A percentile compares a stretch with the other conserved stretches of the same genome.
Conservation (phyloP, 1,284 basidiomycete genomes). For the Ceratobasidium sp. region DNA sequence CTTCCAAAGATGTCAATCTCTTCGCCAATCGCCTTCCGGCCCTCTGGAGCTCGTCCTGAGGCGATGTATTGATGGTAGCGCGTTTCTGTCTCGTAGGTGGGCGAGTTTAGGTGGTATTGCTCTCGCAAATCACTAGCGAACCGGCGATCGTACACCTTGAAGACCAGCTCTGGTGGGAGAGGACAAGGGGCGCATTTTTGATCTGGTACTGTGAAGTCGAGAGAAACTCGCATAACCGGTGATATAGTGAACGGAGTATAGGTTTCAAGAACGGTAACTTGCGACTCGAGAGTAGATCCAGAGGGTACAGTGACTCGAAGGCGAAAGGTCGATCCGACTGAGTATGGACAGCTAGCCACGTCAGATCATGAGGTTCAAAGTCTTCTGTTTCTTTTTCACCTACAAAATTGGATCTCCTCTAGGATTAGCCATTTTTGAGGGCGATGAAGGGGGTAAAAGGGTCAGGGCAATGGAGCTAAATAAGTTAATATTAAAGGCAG, state of each 20-base stretch:
- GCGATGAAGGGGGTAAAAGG: too few species aligned
- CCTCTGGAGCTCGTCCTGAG: not conserved
- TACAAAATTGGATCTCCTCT: not conserved
- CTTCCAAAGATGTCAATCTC: too few species aligned
- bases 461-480: too few species aligned
- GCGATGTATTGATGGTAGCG: not conserved
- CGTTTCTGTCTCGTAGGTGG: slow-evolving; percentile 1
- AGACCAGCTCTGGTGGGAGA: not conserved
- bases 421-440: too few species aligned
- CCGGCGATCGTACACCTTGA: slow-evolving; percentile 17
- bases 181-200: too few species aligned
- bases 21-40: too few species aligned
- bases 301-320: not conserved
- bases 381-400: not conserved
- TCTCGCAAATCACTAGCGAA: not conserved
- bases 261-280: not conserved
- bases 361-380: not conserved
- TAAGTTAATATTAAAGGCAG: too few species aligned
- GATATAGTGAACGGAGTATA: slow-evolving; percentile 1
- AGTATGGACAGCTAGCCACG: not conserved
- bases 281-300: not conserved
- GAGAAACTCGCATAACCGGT: slow-evolving; percentile 7
- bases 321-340: not conserved
- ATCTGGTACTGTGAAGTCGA: not conserved
- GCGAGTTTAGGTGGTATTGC: not conserved